Conservation (phyloP, 148 eudicot genomes). For the Nyssa sinensis region DNA sequence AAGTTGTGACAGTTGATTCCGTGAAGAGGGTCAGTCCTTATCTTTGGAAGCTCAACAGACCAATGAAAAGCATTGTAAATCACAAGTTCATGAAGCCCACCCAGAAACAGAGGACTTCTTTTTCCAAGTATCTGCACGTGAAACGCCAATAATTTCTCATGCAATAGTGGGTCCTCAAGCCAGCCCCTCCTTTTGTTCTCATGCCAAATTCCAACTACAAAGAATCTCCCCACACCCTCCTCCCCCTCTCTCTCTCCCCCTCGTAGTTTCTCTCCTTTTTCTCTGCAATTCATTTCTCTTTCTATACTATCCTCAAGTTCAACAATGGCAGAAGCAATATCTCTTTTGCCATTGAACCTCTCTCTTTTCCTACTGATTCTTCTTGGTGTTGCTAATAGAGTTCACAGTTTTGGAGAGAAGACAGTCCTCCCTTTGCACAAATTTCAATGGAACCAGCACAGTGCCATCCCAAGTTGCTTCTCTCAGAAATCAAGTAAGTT, state of each 20-base stretch:
- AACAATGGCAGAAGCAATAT: constrained; percentile 21
- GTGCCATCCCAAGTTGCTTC: constrained; percentile 5
- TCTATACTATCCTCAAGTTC: constrained; percentile 4
- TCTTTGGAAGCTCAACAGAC: constrained; percentile 23
- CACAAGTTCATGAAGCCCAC: constrained; percentile 11
- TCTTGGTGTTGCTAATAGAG: constrained; percentile 9
- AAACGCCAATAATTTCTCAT: constrained; percentile 61
- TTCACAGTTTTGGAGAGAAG: constrained; percentile 21
- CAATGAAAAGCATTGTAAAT: constrained; percentile 11
- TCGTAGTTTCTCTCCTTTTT: not conserved
- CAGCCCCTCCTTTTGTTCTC: constrained; percentile 51
- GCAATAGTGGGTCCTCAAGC: constrained; percentile 50
- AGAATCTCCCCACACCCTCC: constrained; percentile 30
- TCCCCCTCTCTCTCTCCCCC: constrained; percentile 9
- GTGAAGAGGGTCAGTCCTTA: constrained; percentile 21
- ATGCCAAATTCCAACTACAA: constrained; percentile 36
- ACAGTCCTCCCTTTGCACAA: constrained; percentile 27
- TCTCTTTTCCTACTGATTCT: constrained; percentile 10
- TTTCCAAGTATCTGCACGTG: constrained; percentile 40
- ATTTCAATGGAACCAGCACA: constrained; percentile 17
- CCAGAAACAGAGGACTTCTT: not conserved
- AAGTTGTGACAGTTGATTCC: constrained; percentile 32
- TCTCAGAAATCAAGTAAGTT: constrained; percentile 32
- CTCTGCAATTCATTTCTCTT: constrained; percentile 21
- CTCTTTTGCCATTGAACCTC: constrained; percentile 17